Conservation (phyloP, 352 stramenopile species). For the Pythium dissimile region DNA sequence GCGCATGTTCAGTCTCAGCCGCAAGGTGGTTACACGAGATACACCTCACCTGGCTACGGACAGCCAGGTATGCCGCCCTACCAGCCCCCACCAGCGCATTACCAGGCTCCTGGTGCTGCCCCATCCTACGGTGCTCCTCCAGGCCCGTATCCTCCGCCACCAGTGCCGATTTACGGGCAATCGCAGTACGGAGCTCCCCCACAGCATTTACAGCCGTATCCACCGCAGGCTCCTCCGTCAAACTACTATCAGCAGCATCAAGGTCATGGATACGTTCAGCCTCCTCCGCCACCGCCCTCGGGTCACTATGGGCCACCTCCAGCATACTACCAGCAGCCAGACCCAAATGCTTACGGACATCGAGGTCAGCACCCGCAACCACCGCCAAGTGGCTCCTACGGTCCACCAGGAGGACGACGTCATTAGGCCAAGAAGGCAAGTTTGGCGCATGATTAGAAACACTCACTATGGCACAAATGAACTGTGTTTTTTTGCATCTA, state of each 20-base stretch:
- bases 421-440: neutral
- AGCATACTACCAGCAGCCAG: constrained; percentile 21
- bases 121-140: constrained; percentile 4
- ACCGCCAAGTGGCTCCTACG: constrained; percentile 6
- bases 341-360: constrained; percentile 13
- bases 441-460: neutral
- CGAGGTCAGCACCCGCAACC: constrained; percentile 16
- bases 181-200: constrained; percentile 3
- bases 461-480: constrained; percentile 7
- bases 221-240: constrained; percentile 13
- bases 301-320: constrained; percentile 16
- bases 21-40: constrained; percentile 23
- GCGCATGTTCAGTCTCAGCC: constrained; percentile 22
- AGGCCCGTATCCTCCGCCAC: constrained; percentile 10
- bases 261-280: constrained; percentile 14
- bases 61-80: constrained; percentile 11
- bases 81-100: constrained; percentile 4
- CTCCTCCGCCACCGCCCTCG: constrained; percentile 5
- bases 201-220: constrained; percentile 19
- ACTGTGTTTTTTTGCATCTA: constrained; percentile 12
- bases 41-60: constrained; percentile 24
- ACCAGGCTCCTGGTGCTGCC: neutral
- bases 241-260: constrained; percentile 20
- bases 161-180: constrained; percentile 17
- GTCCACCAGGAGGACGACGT: constrained; percentile 9